phyloP scores from a whole-genome alignment of 441 rosid species.

The Manihot esculenta region DNA sequence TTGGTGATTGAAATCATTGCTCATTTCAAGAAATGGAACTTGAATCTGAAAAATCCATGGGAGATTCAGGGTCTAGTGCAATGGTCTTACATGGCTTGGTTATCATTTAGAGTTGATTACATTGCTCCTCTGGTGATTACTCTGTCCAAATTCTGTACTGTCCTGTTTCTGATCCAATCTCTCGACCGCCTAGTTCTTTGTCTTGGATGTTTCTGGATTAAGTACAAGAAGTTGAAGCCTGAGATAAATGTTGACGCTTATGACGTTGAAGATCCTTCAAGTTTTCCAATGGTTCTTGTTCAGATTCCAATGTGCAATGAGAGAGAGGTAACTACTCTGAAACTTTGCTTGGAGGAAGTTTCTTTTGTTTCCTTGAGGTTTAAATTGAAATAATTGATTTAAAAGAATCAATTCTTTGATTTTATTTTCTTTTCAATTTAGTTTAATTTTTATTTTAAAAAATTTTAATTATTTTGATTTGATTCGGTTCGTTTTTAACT shows the following conservation, averaged over 20 bases:
- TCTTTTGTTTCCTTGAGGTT: too few relatives aligned
- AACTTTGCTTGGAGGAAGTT: too few relatives aligned
- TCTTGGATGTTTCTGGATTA: conserved; percentile 90
- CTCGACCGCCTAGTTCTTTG: conserved; percentile 74
- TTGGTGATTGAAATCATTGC: conserved; percentile 66
- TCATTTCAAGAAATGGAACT: conserved; percentile 70
- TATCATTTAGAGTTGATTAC: conserved; percentile 66
- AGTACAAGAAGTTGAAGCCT: conserved; percentile 65
- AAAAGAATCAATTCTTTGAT: too few relatives aligned
- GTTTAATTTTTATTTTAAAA: too few relatives aligned
- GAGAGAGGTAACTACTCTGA: conserved; percentile 86
- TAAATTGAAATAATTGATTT: too few relatives aligned
- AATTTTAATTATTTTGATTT: too few relatives aligned
- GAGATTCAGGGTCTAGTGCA: conserved; percentile 73
- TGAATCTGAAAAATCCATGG: conserved; percentile 57
- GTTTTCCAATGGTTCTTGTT: conserved; percentile 85
- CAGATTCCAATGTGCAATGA: conserved; percentile 99
- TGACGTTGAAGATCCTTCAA: conserved; percentile 60
- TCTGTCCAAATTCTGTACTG: conserved; percentile 69
- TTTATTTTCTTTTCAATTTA: too few relatives aligned
- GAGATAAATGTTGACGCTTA: conserved; percentile 39
- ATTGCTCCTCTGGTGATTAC: conserved; percentile 63
- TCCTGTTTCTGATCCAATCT: conserved; percentile 80
- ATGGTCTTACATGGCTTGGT: conserved; percentile 74
- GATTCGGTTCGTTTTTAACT: too few relatives aligned